phyloP scores from a whole-genome alignment of 768 basidiomycete genomes.

The Boletellus ananiceps region DNA sequence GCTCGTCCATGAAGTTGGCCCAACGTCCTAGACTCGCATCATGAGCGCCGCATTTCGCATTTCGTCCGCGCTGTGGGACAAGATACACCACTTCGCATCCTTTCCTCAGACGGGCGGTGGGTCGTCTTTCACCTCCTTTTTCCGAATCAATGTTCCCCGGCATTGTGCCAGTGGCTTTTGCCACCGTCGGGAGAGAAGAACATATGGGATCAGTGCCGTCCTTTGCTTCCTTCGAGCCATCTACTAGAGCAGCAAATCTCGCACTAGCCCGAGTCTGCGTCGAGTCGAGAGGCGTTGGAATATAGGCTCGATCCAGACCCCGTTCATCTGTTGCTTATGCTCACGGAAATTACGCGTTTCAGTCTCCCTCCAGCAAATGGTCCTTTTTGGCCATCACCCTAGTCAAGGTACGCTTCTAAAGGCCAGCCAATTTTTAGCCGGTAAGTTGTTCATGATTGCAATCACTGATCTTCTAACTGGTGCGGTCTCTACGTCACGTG shows the following conservation, averaged over 20 bases:
- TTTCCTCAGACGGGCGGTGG: constrained; percentile 90
- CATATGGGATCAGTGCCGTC: no score
- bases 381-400: constrained; percentile 94
- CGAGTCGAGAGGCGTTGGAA: not conserved
- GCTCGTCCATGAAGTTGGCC: not conserved
- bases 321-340: not conserved
- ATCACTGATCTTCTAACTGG: no score
- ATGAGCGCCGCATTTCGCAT: constrained; percentile 61
- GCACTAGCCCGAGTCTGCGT: no score
- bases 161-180: no score
- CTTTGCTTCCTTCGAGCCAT: no score
- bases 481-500: not conserved
- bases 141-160: not conserved
- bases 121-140: constrained; percentile 18
- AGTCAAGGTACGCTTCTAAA: constrained; percentile 91
- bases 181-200: no score
- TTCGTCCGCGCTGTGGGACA: constrained; percentile 77
- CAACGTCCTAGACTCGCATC: not conserved
- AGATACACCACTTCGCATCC: constrained; percentile 84
- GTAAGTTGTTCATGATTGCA: constrained; percentile 35
- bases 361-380: constrained; percentile 98
- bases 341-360: constrained; percentile 7
- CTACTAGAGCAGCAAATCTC: no score
- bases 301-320: no score
- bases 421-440: constrained; percentile 83